Conservation (phyloP, 345 rosid species). For the Garcia nutans region DNA sequence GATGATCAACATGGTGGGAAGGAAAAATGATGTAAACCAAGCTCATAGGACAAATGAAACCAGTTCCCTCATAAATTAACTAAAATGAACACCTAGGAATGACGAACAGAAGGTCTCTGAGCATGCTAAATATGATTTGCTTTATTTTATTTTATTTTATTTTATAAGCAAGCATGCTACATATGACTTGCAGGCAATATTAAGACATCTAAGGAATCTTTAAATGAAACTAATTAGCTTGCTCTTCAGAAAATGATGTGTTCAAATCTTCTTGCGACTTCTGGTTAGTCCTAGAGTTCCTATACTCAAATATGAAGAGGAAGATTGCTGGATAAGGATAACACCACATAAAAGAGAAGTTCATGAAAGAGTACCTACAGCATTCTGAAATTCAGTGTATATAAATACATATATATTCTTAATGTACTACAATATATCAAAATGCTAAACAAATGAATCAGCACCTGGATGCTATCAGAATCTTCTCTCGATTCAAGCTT, state of each 20-base stretch:
- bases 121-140: too few species aligned
- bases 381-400: neutral
- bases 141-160: too few species aligned
- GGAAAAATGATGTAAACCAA: neutral
- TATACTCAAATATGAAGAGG: neutral
- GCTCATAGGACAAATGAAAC: neutral
- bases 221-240: neutral
- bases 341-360: neutral
- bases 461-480: constrained; percentile 71
- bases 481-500: constrained; percentile 56
- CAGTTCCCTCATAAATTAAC: neutral
- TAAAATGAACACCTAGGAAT: too few species aligned
- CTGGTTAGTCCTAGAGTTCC: neutral
- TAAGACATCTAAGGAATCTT: neutral
- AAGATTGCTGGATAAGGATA: neutral
- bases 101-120: too few species aligned
- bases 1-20: neutral
- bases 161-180: too few species aligned
- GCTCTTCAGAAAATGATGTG: neutral
- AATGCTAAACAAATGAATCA: constrained; percentile 1
- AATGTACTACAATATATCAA: neutral
- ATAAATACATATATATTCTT: neutral
- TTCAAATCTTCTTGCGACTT: neutral
- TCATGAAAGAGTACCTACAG: neutral
- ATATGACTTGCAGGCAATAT: too few species aligned